phyloP scores from a whole-genome alignment of 345 rosid genomes.

The Gossypioides kirkii region DNA sequence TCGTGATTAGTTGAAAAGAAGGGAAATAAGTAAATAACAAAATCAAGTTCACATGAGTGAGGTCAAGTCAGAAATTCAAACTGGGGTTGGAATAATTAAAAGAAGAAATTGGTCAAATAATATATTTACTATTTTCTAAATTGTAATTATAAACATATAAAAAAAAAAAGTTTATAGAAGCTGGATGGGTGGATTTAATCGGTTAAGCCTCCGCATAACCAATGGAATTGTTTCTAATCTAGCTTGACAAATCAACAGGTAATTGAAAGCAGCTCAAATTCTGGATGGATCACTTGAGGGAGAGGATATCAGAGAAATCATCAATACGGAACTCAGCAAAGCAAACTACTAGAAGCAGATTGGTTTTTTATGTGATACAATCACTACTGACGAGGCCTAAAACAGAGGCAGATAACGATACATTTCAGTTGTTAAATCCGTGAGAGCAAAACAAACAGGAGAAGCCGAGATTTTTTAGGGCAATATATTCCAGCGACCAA shows the following conservation, averaged over 20 bases:
- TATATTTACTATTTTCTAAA: too few species aligned
- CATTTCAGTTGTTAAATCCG: background rate
- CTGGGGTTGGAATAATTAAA: too few species aligned
- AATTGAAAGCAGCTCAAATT: background rate
- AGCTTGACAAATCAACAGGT: background rate
- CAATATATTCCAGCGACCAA: background rate
- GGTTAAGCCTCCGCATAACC: background rate
- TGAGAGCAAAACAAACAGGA: background rate
- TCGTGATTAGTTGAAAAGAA: too few species aligned
- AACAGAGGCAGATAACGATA: background rate
- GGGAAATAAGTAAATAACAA: too few species aligned
- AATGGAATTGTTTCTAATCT: background rate
- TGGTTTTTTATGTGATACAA: background rate
- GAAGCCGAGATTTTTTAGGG: background rate
- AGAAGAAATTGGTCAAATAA: too few species aligned
- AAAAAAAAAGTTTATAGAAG: too few species aligned
- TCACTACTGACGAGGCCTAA: background rate
- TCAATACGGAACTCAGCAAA: background rate
- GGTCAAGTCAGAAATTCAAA: too few species aligned
- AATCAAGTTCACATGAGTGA: too few species aligned
- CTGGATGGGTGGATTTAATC: background rate
- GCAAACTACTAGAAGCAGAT: background rate
- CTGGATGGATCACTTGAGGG: background rate
- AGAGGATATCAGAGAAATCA: background rate
- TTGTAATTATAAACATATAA: too few species aligned